Base-by-base conservation (phyloP, 176 grass and related monocot genomes). In the Oryza australiensis region DNA sequence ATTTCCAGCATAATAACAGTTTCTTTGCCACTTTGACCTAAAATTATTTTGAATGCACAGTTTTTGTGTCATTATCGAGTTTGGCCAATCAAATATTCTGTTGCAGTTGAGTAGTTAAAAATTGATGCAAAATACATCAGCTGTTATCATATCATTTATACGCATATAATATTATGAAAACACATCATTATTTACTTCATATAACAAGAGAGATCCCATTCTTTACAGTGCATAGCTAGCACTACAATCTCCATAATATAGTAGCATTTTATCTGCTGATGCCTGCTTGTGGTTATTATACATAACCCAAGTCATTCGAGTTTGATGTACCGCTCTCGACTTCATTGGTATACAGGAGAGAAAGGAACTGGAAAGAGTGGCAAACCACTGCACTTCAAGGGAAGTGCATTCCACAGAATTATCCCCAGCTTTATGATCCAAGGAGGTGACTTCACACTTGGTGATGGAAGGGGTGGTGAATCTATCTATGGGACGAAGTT, bases 381-480 rank as follows among this genome's bases (percentile, higher is more conserved):
- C 53, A 99, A 99, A 71, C 69, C 90, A 66, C 91, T 99, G 79
- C 93, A 99, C 87, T 99, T 80, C 85, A 99, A 99, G 85, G 97
- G 97, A 78, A 95, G 93, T 59, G 6, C 69, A 37, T 96, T 99
- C 83, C 93, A 99, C 85, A 95, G 97, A 84, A 87, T 99, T 82
- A 99, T 99, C 33, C 97, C 97, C 27, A 95, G 93, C 73, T 99
- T 99, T 80, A 99, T 99, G 97, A 82, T 99, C 69, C 97, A 99
- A 80, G 97, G 97, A 85, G 97, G 97, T 26, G 97, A 99, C 83
- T 99, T 99, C 78, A 99, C 97, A 26, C 93, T 88, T 49, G 97
- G 97, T 8, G 88, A 99, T 75, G 97, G 97, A 74, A 94, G 88
- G 89, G 97, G 97, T 3, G 97, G 97, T 34, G 97, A 99, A 69